Evolutionary conservation across 1,284 basidiomycete genomes (phyloP).

Genomic region (Cryptococcus sp.): DNA sequence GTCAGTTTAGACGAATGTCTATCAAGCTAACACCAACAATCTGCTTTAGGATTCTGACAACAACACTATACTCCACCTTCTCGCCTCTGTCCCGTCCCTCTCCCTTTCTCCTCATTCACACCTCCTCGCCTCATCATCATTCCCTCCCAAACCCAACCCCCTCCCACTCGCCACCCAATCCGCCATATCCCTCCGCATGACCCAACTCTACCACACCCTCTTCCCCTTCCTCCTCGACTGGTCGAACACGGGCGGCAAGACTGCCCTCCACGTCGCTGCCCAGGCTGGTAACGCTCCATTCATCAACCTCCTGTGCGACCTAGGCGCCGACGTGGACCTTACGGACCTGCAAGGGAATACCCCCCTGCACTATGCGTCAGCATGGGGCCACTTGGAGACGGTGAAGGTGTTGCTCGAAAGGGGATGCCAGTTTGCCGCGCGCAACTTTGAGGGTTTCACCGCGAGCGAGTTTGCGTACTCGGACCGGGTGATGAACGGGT

Average conservation of each 20-base stretch:
- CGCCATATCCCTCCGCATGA: constrained; percentile 31
- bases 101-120: constrained; percentile 28
- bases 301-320: constrained; percentile 67
- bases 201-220: constrained; percentile 33
- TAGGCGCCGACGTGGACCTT: constrained; percentile 81
- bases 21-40: background rate
- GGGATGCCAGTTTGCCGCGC: constrained; percentile 73
- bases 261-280: constrained; percentile 82
- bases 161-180: constrained; percentile 21
- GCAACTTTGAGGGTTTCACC: constrained; percentile 87
- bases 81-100: constrained; percentile 67
- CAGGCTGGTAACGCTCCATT: constrained; percentile 85
- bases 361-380: constrained; percentile 69
- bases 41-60: constrained; percentile 71
- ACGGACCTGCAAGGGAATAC: constrained; percentile 88
- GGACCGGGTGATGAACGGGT: constrained; percentile 34
- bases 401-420: constrained; percentile 83
- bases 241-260: constrained; percentile 82
- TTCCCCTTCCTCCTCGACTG: constrained; percentile 77
- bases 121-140: constrained; percentile 26
- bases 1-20: background rate
- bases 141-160: constrained; percentile 22
- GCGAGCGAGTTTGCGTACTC: constrained; percentile 90
- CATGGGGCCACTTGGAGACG: constrained; percentile 56
- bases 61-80: constrained; percentile 82